Evolutionary conservation across 179 eudicot genomes (phyloP), one percentile per base, ranked within the genome.

Genomic region (Drosera spatulata): DNA sequence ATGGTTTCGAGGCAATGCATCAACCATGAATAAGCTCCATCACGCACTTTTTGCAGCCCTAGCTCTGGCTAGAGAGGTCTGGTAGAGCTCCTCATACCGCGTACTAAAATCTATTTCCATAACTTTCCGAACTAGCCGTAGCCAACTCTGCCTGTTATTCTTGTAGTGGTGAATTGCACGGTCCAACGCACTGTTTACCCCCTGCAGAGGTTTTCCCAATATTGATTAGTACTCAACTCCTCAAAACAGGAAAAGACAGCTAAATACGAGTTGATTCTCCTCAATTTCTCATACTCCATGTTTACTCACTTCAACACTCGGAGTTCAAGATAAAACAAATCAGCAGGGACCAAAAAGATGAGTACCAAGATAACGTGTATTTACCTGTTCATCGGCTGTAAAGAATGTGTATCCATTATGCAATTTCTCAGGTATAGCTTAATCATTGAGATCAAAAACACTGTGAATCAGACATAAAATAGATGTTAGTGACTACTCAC

Each of bases 381-480:
- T 65, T 62, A 91, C 98, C 91, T 80, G 87, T 68, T 91, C 98
- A 77, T 88, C 91, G 38, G 96, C 82, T 53, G 77, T 64, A 66
- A 73, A 54, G 70, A 91, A 91, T 41, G 89, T 88, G 71, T 66
- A 91, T 50, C 98, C 98, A 63, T 91, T 91, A 72, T 87, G 83
- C 60, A 80, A 88, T 64, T 84, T 84, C 61, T 69, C 60, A 33
- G 96, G 96, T 41, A 88, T 63, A 44, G 82, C 63, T 57, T 79
- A 81, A 51, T 88, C 96, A 48, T 88, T 89, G 61, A 91, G 76
- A 67, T 91, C 96, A 59, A 91, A 91, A 70, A 91, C 96, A 78
- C 98, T 91, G 75, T 61, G 72, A 47, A 59, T 39, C 6, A 60
- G 33, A 54, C 8, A 33, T n/a, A 53, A 42, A 63, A 2, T 41